These are phyloP conservation scores for Komagataella phaffii DNA, from an alignment of 805 yeast genomes.

Conservation along the genomic window DNA sequence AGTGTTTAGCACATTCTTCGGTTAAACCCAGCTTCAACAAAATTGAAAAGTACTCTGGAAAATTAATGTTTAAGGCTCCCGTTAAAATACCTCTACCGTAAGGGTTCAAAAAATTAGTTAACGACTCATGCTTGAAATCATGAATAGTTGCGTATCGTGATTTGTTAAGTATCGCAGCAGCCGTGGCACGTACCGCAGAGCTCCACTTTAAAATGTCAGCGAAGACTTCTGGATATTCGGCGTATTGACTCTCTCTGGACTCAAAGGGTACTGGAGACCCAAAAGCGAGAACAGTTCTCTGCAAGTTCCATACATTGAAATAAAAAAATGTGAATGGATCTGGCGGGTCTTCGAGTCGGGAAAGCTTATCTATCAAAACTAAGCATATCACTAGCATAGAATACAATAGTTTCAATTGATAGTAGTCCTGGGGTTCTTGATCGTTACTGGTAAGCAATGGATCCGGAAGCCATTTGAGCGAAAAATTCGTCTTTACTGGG, in stretches of 20 bases:
- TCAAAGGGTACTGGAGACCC: background rate
- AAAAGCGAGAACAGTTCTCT: background rate
- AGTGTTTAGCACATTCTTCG: conserved; percentile 44
- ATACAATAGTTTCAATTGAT: background rate
- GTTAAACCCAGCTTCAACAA: conserved; percentile 34
- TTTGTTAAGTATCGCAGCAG: conserved; percentile 48
- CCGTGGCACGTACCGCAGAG: conserved; percentile 44
- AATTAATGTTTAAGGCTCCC: conserved; percentile 47
- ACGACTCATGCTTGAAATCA: conserved; percentile 46
- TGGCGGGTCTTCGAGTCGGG: background rate
- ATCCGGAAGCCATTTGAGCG: background rate
- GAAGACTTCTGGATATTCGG: conserved; percentile 28
- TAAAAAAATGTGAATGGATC: background rate
- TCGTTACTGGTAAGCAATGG: background rate
- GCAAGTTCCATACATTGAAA: background rate
- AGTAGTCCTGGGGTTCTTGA: background rate
- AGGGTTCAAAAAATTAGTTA: conserved; percentile 51
- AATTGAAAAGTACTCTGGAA: conserved; percentile 44
- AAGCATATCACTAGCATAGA: background rate
- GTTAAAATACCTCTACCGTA: conserved; percentile 46
- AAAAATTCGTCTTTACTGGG: background rate
- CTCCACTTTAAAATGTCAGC: conserved; percentile 45
- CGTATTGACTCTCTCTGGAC: background rate
- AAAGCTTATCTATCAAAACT: background rate
- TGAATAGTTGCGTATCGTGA: conserved; percentile 27